Evolutionary conservation across 495 filamentous ascomycete genomes (phyloP).

Genomic region (Jackrogersella multiformis): DNA sequence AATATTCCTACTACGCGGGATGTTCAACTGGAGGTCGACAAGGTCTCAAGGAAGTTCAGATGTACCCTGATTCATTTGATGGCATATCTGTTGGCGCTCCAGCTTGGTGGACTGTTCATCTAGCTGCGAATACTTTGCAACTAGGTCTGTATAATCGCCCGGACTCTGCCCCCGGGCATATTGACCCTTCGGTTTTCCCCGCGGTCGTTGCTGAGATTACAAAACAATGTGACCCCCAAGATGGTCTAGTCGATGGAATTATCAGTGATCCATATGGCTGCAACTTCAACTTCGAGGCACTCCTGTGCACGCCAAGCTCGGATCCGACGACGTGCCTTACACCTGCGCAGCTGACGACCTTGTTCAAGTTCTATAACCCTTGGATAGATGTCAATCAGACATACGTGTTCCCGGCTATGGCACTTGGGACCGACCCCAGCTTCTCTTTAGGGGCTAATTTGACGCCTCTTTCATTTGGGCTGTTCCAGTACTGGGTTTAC

Average conservation of each 20-base stretch:
- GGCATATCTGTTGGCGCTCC: constrained; percentile 62
- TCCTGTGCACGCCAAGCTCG: constrained; percentile 60
- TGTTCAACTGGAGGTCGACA: constrained; percentile 69
- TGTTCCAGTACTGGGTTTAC: constrained; percentile 54
- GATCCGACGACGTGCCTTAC: constrained; percentile 62
- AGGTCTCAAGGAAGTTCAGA: constrained; percentile 61
- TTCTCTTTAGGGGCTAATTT: constrained; percentile 17
- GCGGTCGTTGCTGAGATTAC: constrained; percentile 66
- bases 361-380: constrained; percentile 64
- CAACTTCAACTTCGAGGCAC: constrained; percentile 60
- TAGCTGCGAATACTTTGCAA: constrained; percentile 56
- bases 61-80: constrained; percentile 68
- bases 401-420: constrained; percentile 40
- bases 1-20: constrained; percentile 62
- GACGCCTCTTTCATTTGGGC: constrained; percentile 47
- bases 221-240: constrained; percentile 71
- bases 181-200: constrained; percentile 60
- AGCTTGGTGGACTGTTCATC: constrained; percentile 52
- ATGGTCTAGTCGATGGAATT: constrained; percentile 70
- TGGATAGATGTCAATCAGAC: constrained; percentile 49
- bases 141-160: constrained; percentile 52
- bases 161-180: constrained; percentile 56
- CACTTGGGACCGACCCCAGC: constrained; percentile 31
- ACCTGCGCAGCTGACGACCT: constrained; percentile 61
- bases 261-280: constrained; percentile 69